phyloP scores from a whole-genome alignment of 495 filamentous ascomycete genomes.

The Hypoxylon rickii region DNA sequence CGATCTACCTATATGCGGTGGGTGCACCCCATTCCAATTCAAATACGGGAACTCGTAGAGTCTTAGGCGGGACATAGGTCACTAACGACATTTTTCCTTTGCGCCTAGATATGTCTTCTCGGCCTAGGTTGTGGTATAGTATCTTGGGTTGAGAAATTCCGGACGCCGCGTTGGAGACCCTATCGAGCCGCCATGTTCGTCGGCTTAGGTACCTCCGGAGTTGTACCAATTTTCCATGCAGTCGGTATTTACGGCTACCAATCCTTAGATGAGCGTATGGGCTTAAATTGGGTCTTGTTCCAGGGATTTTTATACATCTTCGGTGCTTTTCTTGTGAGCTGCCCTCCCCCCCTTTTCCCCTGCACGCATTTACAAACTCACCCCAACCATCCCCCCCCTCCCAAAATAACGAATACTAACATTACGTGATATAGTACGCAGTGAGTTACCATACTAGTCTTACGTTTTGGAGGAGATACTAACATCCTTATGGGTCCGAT shows the following conservation, averaged over 20 bases:
- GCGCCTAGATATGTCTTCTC: constrained; percentile 69
- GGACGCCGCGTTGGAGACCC: constrained; percentile 79
- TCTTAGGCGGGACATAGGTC: constrained; percentile 4
- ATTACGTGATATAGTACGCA: constrained; percentile 13
- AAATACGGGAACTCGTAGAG: not conserved
- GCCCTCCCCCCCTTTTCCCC: too few species aligned
- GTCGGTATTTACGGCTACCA: constrained; percentile 58
- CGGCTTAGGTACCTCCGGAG: constrained; percentile 79
- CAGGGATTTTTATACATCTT: constrained; percentile 85
- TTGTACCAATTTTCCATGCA: constrained; percentile 77
- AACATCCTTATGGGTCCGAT: constrained; percentile 46
- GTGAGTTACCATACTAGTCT: too few species aligned
- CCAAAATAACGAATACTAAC: constrained; percentile 6
- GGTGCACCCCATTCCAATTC: constrained; percentile 28
- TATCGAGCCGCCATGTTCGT: constrained; percentile 93
- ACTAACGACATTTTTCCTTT: too few species aligned
- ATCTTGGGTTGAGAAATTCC: constrained; percentile 77
- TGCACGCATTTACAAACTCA: not conserved
- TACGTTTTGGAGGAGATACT: constrained; percentile 6
- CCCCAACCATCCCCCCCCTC: not conserved
- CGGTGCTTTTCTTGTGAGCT: constrained; percentile 68
- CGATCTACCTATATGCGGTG: constrained; percentile 76
- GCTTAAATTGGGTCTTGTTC: constrained; percentile 74
- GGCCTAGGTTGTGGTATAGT: constrained; percentile 75
- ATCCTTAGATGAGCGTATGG: constrained; percentile 66